phyloP scores from a whole-genome alignment of 1,139 yeast genomes.

The Kodamaea alishanica region DNA sequence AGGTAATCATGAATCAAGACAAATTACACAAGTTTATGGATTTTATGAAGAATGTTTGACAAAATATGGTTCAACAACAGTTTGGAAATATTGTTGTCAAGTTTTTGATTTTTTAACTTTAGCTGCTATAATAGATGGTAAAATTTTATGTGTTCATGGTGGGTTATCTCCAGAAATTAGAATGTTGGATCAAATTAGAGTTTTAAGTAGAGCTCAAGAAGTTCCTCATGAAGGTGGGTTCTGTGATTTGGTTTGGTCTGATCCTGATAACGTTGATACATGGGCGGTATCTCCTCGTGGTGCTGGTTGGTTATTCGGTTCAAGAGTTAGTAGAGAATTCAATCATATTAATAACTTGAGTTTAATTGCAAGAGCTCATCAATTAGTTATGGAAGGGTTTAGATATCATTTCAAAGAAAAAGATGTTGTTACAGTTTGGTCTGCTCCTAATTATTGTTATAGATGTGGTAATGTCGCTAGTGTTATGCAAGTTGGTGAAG shows the following conservation, averaged over 20 bases:
- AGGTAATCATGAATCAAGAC: conserved; percentile 93
- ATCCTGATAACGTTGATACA: conserved; percentile 95
- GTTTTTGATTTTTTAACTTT: conserved; percentile 89
- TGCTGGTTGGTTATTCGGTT: conserved; percentile 97
- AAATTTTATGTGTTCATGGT: conserved; percentile 91
- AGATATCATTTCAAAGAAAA: conserved; percentile 91
- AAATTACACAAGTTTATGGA: conserved; percentile 94
- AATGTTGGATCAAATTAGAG: conserved; percentile 94
- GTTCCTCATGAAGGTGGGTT: conserved; percentile 99
- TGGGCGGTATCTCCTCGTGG: conserved; percentile 99
- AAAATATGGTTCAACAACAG: conserved; percentile 93
- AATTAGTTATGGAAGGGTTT: conserved; percentile 97
- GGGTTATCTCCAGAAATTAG: conserved; percentile 97
- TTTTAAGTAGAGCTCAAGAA: conserved; percentile 94
- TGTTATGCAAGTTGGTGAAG: conserved; percentile 93
- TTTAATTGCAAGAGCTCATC: conserved; percentile 95
- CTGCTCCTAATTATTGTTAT: conserved; percentile 97
- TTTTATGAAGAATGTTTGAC: conserved; percentile 87
- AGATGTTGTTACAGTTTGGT: conserved; percentile 96
- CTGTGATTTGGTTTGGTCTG: conserved; percentile 96
- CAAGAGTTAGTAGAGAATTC: conserved; percentile 88
- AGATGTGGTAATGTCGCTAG: conserved; percentile 98
- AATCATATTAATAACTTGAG: conserved; percentile 86
- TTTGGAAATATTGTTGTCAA: conserved; percentile 96
- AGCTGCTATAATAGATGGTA: conserved; percentile 94